A percentile compares a stretch with the other conserved stretches of the same genome.
Conservation (phyloP, 371 early-diverging fungal species). For the Mortierella sp. region DNA sequence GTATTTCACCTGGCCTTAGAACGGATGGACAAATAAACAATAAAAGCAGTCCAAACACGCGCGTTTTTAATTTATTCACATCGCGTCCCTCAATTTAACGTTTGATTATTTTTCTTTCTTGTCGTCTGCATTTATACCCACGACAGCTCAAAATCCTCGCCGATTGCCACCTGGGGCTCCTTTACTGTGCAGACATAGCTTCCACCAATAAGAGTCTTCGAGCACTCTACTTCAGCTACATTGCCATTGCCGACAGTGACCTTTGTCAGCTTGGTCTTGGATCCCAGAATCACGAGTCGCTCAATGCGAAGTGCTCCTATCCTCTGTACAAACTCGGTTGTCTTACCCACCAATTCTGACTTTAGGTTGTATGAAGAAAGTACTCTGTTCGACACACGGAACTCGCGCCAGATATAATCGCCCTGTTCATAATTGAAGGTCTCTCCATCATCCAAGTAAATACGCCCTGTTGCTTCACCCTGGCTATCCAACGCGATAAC, state of each 20-base stretch:
- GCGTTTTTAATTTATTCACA: not conserved
- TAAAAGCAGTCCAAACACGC: no score
- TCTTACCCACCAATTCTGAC: constrained; percentile 5
- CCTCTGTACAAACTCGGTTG: constrained; percentile 29
- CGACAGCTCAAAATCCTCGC: constrained; percentile 72
- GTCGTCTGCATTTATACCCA: constrained; percentile 29
- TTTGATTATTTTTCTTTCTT: not conserved
- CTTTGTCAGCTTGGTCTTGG: constrained; percentile 40
- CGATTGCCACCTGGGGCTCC: constrained; percentile 75
- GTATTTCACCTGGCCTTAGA: not conserved
- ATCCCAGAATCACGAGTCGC: constrained; percentile 72
- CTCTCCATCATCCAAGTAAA: constrained; percentile 95
- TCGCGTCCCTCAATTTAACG: not conserved
- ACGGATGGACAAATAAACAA: not conserved
- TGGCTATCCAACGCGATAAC: constrained; percentile 80
- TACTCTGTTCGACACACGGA: constrained; percentile 55
- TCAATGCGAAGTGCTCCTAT: constrained; percentile 67
- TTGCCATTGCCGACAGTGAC: constrained; percentile 18
- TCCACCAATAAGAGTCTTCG: constrained; percentile 32
- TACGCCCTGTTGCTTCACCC: constrained; percentile 78
- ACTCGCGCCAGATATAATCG: constrained; percentile 67
- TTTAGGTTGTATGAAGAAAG: constrained; percentile 59
- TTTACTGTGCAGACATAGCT: constrained; percentile 66
- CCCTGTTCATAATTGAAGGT: constrained; percentile 78
- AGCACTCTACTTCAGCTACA: constrained; percentile 33